Evolutionary conservation across 441 rosid genomes (phyloP), one percentile per base, ranked within the genome.

Genomic region (Biscutella laevigata): DNA sequence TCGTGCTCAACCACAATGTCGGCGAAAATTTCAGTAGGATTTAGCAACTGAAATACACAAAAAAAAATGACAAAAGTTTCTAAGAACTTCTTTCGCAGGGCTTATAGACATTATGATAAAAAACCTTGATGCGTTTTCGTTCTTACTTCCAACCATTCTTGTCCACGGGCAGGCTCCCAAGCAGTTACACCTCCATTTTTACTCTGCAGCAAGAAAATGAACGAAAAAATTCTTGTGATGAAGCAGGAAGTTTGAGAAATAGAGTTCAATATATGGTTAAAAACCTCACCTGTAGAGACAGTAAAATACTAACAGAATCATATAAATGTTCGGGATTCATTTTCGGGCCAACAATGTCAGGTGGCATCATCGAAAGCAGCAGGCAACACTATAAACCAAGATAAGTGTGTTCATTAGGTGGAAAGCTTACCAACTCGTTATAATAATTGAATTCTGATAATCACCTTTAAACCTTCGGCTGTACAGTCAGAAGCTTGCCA

Each of bases 131-230:
- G 53, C 8, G 29, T 7, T 16, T 37, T 22, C 0, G 17, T 28
- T 40, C 71, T 64, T 75, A 82, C 83, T 80, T 82, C 85, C 49
- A 82, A 59, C 83, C 81, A 82, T 30, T 67, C 33, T 56, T 62
- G 75, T 26, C 81, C 85, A 52, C 85, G 69, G 22, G 74, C 74
- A 36, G 88, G 80, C 64, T 82, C 88, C 83, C 88, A 82, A 42
- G 85, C 88, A n/a, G 83, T 71, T 39, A 82, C 48, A 52, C 73
- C 73, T 43, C 73, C 73, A 57, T 68, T 68, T 57, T 45, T 57
- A 57, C 73, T 68, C 73, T 68, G 36, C 17, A 51, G 11, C 36
- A 48, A 53, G 50, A 29, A 43, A 20, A 26, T 7, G 13, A 25
- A 64, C 20, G 49, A 2, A 34, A 19, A 12, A 0, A 0, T 35